Evolutionary conservation across 768 basidiomycete species (phyloP).

Genomic region (Mycena galopus): DNA sequence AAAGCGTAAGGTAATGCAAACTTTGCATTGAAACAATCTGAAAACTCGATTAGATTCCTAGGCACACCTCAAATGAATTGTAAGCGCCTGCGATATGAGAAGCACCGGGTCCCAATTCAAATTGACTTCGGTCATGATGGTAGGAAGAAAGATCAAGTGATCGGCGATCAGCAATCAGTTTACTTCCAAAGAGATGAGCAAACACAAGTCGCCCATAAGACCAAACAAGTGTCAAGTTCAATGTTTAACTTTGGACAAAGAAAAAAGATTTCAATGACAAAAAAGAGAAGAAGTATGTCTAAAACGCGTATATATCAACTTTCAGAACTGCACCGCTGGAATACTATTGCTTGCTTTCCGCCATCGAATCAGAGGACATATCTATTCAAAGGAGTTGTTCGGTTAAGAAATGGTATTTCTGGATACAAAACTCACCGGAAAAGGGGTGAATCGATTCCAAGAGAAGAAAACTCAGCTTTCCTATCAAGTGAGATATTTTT

Average conservation of each 20-base stretch:
- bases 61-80: background rate
- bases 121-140: slow-evolving; percentile 43
- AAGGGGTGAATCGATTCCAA: slow-evolving; percentile 69
- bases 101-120: slow-evolving; percentile 91
- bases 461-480: slow-evolving; percentile 56
- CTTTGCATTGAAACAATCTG: slow-evolving; percentile 96
- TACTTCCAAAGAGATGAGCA: background rate
- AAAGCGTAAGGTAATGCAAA: slow-evolving; percentile 92
- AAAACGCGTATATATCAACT: too few species aligned
- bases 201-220: background rate
- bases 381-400: background rate
- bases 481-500: slow-evolving; percentile 57
- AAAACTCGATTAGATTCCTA: background rate
- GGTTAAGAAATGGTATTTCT: background rate
- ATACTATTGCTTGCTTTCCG: background rate
- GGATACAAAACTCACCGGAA: slow-evolving; percentile 57
- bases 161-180: background rate
- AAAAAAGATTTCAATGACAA: too few species aligned
- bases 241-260: too few species aligned
- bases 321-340: too few species aligned
- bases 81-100: slow-evolving; percentile 82
- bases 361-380: background rate
- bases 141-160: background rate
- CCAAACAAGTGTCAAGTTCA: too few species aligned
- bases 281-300: background rate